phyloP scores from a whole-genome alignment of 1,139 yeast genomes.

The Casaregolazyma lundiana region DNA sequence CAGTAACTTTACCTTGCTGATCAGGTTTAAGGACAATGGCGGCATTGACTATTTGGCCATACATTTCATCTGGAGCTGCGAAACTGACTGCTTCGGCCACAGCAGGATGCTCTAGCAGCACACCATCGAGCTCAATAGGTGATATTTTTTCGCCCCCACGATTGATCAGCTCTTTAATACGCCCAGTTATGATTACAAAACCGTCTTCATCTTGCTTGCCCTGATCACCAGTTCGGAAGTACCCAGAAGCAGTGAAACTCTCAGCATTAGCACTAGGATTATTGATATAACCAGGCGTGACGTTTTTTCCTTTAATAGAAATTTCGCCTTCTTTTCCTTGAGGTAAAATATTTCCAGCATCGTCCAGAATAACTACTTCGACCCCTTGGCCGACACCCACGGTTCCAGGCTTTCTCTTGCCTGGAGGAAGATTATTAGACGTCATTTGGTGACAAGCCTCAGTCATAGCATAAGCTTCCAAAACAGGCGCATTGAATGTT shows the following conservation, averaged over 20 bases:
- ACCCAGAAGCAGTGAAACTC: constrained; percentile 53
- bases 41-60: constrained; percentile 64
- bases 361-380: constrained; percentile 52
- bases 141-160: constrained; percentile 70
- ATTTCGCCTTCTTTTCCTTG: constrained; percentile 60
- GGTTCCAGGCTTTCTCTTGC: constrained; percentile 59
- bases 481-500: constrained; percentile 56
- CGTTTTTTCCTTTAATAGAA: constrained; percentile 58
- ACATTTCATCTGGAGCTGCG: constrained; percentile 57
- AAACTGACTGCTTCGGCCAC: constrained; percentile 65
- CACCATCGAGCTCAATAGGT: constrained; percentile 60
- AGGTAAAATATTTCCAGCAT: constrained; percentile 41
- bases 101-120: constrained; percentile 50
- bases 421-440: constrained; percentile 61
- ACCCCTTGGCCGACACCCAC: constrained; percentile 70
- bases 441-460: constrained; percentile 72
- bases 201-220: constrained; percentile 58
- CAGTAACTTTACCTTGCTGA: constrained; percentile 28
- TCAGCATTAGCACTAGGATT: constrained; percentile 63
- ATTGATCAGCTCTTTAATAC: constrained; percentile 62
- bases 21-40: constrained; percentile 53
- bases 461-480: constrained; percentile 77
- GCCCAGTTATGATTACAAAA: constrained; percentile 54
- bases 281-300: constrained; percentile 65
- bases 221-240: constrained; percentile 71